phyloP scores from a whole-genome alignment of 768 basidiomycete genomes.

The Zangia roseola region DNA sequence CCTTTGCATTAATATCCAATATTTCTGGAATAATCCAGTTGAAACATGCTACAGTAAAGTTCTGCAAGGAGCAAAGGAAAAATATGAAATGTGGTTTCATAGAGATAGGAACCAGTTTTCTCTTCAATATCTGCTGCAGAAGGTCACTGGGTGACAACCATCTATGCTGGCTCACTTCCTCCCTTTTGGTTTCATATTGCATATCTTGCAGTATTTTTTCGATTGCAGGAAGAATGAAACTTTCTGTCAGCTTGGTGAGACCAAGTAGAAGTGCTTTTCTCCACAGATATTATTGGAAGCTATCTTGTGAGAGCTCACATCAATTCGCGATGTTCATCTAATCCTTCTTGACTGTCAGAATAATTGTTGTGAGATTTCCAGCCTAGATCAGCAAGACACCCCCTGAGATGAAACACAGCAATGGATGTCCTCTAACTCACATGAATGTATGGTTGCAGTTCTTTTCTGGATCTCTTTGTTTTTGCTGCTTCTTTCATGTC shows the following conservation, averaged over 20 bases:
- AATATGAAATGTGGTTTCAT: conserved; percentile 4
- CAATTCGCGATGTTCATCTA: neutral
- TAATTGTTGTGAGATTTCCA: neutral
- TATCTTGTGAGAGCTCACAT: neutral
- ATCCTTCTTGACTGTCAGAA: neutral
- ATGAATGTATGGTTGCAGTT: neutral
- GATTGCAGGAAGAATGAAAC: neutral
- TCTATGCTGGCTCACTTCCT: neutral
- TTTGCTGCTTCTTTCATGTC: neutral
- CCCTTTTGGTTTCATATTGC: no score
- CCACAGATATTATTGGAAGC: conserved; percentile 10
- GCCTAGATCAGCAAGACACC: no score
- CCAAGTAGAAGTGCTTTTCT: neutral
- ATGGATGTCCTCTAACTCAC: no score
- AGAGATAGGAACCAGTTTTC: neutral
- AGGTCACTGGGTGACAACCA: neutral
- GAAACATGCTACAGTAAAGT: neutral
- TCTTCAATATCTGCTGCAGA: neutral
- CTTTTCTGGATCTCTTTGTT: neutral
- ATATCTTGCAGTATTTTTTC: no score
- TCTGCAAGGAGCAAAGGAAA: conserved; percentile 4
- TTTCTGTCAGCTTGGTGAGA: neutral
- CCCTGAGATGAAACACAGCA: no score
- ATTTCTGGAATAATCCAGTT: neutral
- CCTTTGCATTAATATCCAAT: fast-evolving